Evolutionary conservation across 768 basidiomycete genomes (phyloP).

Genomic region (Russula ochroleuca): DNA sequence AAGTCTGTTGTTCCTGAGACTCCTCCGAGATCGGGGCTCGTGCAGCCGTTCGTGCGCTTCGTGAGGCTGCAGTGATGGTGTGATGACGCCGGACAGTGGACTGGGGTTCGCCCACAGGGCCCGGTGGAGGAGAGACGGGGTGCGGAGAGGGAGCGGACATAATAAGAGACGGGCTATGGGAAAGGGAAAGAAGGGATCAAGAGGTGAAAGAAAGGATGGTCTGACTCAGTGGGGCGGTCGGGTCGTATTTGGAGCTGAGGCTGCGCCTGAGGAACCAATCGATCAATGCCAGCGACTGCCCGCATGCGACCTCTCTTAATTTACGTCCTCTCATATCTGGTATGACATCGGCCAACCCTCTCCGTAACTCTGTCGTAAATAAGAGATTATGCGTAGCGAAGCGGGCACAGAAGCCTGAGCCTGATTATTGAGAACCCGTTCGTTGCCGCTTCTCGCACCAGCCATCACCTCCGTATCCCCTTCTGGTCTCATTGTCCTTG

Average conservation of each 20-base stretch:
- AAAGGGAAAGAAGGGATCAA: constrained; percentile 1
- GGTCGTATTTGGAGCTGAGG: not conserved
- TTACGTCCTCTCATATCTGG: not conserved
- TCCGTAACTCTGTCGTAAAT: not conserved
- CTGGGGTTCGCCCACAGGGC: constrained; percentile 5
- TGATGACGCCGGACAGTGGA: constrained; percentile 27
- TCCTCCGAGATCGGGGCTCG: constrained; percentile 27
- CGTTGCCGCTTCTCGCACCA: not conserved
- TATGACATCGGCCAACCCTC: not conserved
- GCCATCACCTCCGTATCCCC: constrained; percentile 1
- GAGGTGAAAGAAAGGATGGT: not conserved
- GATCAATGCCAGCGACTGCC: not conserved
- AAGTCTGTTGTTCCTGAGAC: constrained; percentile 25
- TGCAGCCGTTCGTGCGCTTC: constrained; percentile 20
- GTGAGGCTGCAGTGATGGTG: constrained; percentile 28
- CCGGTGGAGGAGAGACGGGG: constrained; percentile 27
- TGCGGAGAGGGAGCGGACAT: constrained; percentile 25
- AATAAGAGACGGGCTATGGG: not conserved
- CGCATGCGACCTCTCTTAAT: not conserved
- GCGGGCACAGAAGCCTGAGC: not conserved
- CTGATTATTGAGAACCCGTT: not conserved
- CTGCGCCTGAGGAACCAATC: constrained; percentile 4
- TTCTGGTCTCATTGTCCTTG: not conserved
- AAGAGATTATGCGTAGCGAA: not conserved
- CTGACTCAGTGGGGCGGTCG: not conserved